phyloP scores from a whole-genome alignment of 2,329 filamentous ascomycete species.

The Elsinoe perseae region DNA sequence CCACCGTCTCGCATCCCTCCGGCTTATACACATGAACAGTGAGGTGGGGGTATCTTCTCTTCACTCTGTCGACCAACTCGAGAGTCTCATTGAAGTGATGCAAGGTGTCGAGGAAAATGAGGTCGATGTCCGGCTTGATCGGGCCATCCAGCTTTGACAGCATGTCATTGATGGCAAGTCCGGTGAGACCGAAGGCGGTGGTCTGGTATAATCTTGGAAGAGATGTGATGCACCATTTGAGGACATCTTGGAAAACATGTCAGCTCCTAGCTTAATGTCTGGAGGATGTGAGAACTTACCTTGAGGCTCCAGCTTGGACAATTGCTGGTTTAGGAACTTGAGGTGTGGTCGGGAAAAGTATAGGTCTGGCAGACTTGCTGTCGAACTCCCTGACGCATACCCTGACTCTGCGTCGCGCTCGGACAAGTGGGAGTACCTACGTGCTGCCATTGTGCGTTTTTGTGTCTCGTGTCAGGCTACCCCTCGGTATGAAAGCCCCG shows the following conservation, averaged over 20 bases:
- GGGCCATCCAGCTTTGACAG: constrained; percentile 62
- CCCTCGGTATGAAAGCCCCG: constrained; percentile 1
- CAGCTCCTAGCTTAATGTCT: constrained; percentile 21
- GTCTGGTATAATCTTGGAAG: constrained; percentile 71
- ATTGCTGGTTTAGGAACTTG: constrained; percentile 80
- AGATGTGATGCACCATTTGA: constrained; percentile 84
- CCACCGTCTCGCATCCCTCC: constrained; percentile 60
- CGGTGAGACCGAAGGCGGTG: constrained; percentile 45
- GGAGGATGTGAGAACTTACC: constrained; percentile 35
- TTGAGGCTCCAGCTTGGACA: constrained; percentile 79
- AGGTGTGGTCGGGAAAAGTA: constrained; percentile 83
- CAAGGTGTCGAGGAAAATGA: constrained; percentile 49
- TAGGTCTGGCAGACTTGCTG: constrained; percentile 61
- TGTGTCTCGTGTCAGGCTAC: constrained; percentile 14
- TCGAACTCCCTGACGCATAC: constrained; percentile 65
- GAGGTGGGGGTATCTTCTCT: constrained; percentile 66
- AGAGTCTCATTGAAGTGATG: constrained; percentile 47
- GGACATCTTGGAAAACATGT: constrained; percentile 54
- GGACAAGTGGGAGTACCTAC: constrained; percentile 24
- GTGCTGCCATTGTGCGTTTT: constrained; percentile 24
- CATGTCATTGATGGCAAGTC: constrained; percentile 52
- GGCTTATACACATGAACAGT: constrained; percentile 88
- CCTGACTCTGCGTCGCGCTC: constrained; percentile 62
- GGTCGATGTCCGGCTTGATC: constrained; percentile 47
- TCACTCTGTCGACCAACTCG: constrained; percentile 56